Evolutionary conservation across 2,329 filamentous ascomycete species (phyloP).

Genomic region (Hirsutella rhossiliensis): DNA sequence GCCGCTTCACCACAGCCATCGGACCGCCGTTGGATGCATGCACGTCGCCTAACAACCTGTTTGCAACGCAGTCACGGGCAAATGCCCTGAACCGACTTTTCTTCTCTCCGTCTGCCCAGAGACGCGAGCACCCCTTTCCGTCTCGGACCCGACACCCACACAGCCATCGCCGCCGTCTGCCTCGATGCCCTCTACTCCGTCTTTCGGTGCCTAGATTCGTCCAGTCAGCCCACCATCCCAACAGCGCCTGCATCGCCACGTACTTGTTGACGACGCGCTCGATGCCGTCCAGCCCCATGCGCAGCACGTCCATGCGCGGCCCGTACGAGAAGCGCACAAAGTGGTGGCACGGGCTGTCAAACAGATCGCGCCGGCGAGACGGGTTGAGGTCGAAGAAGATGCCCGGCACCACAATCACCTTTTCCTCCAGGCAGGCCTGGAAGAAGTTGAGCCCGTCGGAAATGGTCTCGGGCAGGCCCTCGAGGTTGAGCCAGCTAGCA

Average conservation of each 20-base stretch:
- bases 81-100: too few species aligned
- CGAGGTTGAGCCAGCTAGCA: slow-evolving; percentile 44
- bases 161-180: too few species aligned
- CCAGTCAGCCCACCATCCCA: slow-evolving; percentile 2
- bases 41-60: too few species aligned
- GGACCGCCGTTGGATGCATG: too few species aligned
- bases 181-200: background rate
- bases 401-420: slow-evolving; percentile 91
- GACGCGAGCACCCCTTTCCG: too few species aligned
- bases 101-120: too few species aligned
- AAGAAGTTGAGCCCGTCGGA: slow-evolving; percentile 95
- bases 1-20: too few species aligned
- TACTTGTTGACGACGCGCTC: slow-evolving; percentile 69
- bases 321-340: slow-evolving; percentile 81
- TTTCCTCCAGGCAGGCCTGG: slow-evolving; percentile 82
- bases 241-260: slow-evolving; percentile 11
- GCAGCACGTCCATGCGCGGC: slow-evolving; percentile 66
- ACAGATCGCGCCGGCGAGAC: slow-evolving; percentile 75
- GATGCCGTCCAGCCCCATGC: slow-evolving; percentile 72
- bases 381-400: slow-evolving; percentile 98
- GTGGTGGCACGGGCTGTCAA: slow-evolving; percentile 89
- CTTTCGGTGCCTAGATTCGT: slow-evolving; percentile 10
- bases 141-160: too few species aligned
- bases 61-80: too few species aligned
- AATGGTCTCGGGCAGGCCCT: slow-evolving; percentile 64